A percentile compares a stretch with the other conserved stretches of the same genome.
These are phyloP conservation scores for Xanthoconium separans DNA, from an alignment of 1,284 basidiomycete species.

Conservation along the genomic window DNA sequence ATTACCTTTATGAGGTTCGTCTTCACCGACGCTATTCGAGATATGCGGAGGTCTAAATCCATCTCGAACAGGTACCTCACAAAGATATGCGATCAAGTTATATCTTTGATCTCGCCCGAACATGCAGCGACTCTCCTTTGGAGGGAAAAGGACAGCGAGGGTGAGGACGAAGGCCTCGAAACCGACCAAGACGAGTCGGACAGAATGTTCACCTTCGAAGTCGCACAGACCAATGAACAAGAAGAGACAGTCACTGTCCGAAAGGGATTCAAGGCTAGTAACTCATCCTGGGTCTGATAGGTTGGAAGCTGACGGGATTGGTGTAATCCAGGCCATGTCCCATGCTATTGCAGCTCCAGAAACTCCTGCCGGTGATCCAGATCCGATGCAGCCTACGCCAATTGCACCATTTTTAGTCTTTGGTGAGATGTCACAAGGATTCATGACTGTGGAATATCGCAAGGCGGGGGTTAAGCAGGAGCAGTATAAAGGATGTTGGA, in stretches of 20 bases:
- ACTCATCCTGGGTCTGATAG: background rate
- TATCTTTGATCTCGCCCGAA: constrained; percentile 46
- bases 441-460: constrained; percentile 31
- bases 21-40: background rate
- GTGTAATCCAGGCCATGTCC: constrained; percentile 14
- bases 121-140: constrained; percentile 45
- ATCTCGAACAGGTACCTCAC: constrained; percentile 46
- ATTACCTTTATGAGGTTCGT: constrained; percentile 62
- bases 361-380: constrained; percentile 3
- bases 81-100: constrained; percentile 53
- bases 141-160: constrained; percentile 37
- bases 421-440: constrained; percentile 38
- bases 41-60: background rate
- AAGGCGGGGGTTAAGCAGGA: constrained; percentile 14
- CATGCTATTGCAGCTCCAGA: constrained; percentile 12
- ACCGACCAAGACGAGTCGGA: constrained; percentile 42
- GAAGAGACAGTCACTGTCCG: constrained; percentile 47
- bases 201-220: constrained; percentile 54
- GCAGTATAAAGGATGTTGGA: background rate
- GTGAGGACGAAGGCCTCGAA: constrained; percentile 22
- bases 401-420: constrained; percentile 30
- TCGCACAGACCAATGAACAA: constrained; percentile 56
- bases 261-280: constrained; percentile 43
- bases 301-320: background rate
- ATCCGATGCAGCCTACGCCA: constrained; percentile 9